These are phyloP conservation scores for Dothideomycetes sp. DNA, from an alignment of 2,329 filamentous ascomycete genomes.

Conservation along the genomic window DNA sequence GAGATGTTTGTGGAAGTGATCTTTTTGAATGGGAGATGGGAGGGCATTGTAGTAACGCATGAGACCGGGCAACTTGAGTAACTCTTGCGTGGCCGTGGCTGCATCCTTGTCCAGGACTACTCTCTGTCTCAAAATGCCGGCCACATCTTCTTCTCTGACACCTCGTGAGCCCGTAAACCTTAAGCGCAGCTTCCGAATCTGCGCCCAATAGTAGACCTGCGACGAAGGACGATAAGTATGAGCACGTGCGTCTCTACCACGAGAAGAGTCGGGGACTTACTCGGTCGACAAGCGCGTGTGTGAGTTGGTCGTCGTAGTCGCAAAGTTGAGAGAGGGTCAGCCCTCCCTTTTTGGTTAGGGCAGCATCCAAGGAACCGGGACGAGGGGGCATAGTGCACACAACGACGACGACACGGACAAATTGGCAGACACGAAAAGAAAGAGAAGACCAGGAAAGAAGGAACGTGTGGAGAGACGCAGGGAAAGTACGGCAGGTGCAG, in stretches of 20 bases:
- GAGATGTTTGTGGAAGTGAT: conserved; percentile 77
- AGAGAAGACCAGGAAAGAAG: not conserved
- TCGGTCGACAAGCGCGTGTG: conserved; percentile 89
- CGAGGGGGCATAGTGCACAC: conserved; percentile 17
- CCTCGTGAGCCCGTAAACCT: conserved; percentile 80
- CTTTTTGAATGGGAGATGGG: conserved; percentile 67
- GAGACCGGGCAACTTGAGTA: conserved; percentile 65
- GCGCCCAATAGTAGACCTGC: conserved; percentile 93
- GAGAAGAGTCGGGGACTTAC: conserved; percentile 51
- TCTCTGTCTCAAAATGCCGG: conserved; percentile 51
- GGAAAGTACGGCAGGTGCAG: not conserved
- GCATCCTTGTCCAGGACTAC: conserved; percentile 68
- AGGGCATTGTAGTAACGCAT: conserved; percentile 60
- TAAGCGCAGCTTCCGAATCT: conserved; percentile 84
- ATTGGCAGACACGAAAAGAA: not conserved
- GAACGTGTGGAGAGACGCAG: not conserved
- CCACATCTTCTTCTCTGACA: conserved; percentile 56
- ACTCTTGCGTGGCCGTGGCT: conserved; percentile 57
- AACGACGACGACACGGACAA: not conserved
- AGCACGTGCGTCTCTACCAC: conserved; percentile 1
- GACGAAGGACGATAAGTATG: conserved; percentile 2
- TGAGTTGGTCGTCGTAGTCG: conserved; percentile 90
- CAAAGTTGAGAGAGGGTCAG: conserved; percentile 81
- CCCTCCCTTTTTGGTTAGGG: conserved; percentile 53
- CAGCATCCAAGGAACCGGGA: conserved; percentile 32